A percentile compares a stretch with the other conserved stretches of the same genome.
Conservation (phyloP, 1,284 basidiomycete genomes). For the Leccinum fuscescens region DNA sequence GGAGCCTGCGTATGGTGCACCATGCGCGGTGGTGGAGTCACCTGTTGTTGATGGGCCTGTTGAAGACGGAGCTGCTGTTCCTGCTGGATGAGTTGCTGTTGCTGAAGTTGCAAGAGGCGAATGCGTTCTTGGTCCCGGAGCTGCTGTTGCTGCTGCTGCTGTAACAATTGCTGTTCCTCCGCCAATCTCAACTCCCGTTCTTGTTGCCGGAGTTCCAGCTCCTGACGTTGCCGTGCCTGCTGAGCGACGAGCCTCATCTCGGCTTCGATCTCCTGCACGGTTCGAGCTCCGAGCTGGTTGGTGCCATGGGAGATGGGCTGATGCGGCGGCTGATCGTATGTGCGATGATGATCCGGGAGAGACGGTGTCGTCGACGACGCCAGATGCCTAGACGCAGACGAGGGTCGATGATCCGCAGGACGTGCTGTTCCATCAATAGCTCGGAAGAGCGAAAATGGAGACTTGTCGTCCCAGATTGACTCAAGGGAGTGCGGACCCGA, state of each 20-base stretch:
- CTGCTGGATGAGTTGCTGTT: constrained; percentile 35
- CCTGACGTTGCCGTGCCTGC: constrained; percentile 41
- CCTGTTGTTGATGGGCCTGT: constrained; percentile 45
- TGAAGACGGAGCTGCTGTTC: constrained; percentile 39
- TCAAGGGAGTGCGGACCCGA: constrained; percentile 51
- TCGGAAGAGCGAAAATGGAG: constrained; percentile 67
- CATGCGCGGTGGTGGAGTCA: constrained; percentile 67
- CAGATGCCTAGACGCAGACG: constrained; percentile 26
- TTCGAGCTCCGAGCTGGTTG: constrained; percentile 57
- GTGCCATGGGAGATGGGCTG: constrained; percentile 35
- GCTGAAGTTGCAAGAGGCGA: constrained; percentile 39
- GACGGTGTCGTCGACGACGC: constrained; percentile 21
- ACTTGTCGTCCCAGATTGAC: constrained; percentile 77
- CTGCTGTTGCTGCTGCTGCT: constrained; percentile 34
- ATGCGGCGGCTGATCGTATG: constrained; percentile 33
- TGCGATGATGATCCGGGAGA: constrained; percentile 24
- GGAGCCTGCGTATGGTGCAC: constrained; percentile 34
- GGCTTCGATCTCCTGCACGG: constrained; percentile 91
- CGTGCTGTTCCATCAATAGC: constrained; percentile 50
- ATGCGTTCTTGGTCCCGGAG: constrained; percentile 43
- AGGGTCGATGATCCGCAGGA: constrained; percentile 31
- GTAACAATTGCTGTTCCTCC: constrained; percentile 41
- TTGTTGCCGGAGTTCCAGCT: constrained; percentile 35
- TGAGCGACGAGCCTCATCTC: constrained; percentile 73
- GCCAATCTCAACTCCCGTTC: constrained; percentile 37